Percentiles rank a stretch among this genome's conserved stretches.
These are phyloP conservation scores for Nothophoma quercina DNA, from an alignment of 2,329 filamentous ascomycete species.

Conservation along the genomic window DNA sequence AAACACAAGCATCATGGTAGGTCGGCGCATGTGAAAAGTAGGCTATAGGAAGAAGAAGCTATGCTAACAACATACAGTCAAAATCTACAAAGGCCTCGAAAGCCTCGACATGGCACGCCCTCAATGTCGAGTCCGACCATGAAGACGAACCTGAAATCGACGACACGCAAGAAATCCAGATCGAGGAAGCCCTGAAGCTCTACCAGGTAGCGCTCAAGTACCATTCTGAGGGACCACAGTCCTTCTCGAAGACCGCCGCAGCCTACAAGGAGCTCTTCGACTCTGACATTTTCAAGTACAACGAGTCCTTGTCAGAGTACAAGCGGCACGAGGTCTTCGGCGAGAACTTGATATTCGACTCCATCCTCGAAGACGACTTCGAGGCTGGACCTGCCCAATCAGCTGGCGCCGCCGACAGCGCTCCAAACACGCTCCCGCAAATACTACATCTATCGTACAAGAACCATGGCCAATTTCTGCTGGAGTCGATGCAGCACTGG, in stretches of 20 bases:
- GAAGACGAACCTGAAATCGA: constrained; percentile 90
- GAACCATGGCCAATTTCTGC: constrained; percentile 88
- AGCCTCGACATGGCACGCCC: constrained; percentile 72
- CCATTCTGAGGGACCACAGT: constrained; percentile 83
- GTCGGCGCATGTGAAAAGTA: constrained; percentile 4
- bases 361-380: constrained; percentile 49
- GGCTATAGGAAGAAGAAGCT: neutral
- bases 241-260: constrained; percentile 76
- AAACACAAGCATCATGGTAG: constrained; percentile 15
- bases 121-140: constrained; percentile 94
- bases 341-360: constrained; percentile 52
- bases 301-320: constrained; percentile 86
- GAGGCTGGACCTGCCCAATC: constrained; percentile 52
- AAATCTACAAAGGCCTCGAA: constrained; percentile 34
- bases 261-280: constrained; percentile 87
- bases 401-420: constrained; percentile 72
- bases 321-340: constrained; percentile 69
- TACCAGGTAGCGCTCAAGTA: constrained; percentile 92
- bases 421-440: constrained; percentile 82
- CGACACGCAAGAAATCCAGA: constrained; percentile 94
- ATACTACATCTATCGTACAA: constrained; percentile 94
- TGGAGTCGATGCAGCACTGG: constrained; percentile 74
- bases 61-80: constrained; percentile 36
- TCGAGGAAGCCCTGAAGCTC: constrained; percentile 94
- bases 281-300: constrained; percentile 93